Evolutionary conservation across 345 rosid genomes (phyloP), one percentile per base, ranked within the genome.

Genomic region (Ricinus communis): DNA sequence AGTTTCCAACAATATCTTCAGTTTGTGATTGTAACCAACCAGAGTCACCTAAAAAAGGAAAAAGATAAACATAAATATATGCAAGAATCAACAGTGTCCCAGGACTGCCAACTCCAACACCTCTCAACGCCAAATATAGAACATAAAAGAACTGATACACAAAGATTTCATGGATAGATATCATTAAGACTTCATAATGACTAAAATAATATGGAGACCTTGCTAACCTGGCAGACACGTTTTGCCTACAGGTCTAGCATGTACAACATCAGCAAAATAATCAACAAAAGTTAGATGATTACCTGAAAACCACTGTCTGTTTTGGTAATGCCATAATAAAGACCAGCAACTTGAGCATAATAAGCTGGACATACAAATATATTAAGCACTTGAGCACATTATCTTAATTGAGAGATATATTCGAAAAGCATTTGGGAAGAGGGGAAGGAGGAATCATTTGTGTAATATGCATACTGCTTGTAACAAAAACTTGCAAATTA

Each of bases 281-380:
- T 38, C n/a, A 33, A 21, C 51, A 62, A 16, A 62, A 31, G 21
- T 71, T 31, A 51, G 51, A 57, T 10, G 60, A 70, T 33, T 72
- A 91, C 96, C 97, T 90, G 84, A 78, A 94, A 91, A 70, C 98
- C 97, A 71, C 80, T 64, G 43, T 84, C 86, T 14, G 84, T 76
- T 16, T 72, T 77, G 79, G 60, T 68, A 73, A 94, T 83, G 68
- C 70, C 63, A 69, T 91, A 94, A 77, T 79, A 60, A 70, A 94
- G 88, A 65, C 96, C 97, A 82, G 98, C 98, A 82, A 90, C 93
- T 77, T 85, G 82, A 24, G 97, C 98, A 83, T 90, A 87, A 79
- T 91, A 94, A 71, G 97, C 97, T 94, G 87, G 61, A 81, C 71
- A 78, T 43, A 53, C 36, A 75, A 73, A 57, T 9, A 24, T 30